phyloP scores from a whole-genome alignment of 352 stramenopile genomes.

The Pythium inflatum region DNA sequence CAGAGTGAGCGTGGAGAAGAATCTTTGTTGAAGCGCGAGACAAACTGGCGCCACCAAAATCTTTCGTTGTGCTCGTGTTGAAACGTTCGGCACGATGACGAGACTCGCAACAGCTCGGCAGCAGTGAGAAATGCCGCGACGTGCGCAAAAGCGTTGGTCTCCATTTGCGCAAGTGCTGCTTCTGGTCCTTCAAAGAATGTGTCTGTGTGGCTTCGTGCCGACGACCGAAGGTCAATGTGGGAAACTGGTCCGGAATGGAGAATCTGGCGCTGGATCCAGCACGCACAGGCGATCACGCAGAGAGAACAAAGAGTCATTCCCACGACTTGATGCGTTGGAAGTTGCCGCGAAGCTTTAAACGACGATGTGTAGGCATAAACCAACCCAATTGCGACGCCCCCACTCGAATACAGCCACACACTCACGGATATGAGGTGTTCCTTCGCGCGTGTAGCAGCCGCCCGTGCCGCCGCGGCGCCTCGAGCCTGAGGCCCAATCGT shows the following conservation, averaged over 20 bases:
- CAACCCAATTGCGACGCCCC: slow-evolving; percentile 15
- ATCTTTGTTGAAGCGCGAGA: slow-evolving; percentile 15
- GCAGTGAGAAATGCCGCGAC: slow-evolving; percentile 43
- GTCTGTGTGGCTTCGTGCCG: not conserved
- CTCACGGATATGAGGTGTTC: slow-evolving; percentile 26
- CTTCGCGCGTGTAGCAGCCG: slow-evolving; percentile 20
- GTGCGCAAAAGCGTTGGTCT: slow-evolving; percentile 41
- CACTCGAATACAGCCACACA: slow-evolving; percentile 31
- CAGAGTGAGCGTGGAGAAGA: not conserved
- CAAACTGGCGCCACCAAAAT: slow-evolving; percentile 45
- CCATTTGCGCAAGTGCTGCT: slow-evolving; percentile 23
- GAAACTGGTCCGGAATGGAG: slow-evolving; percentile 17
- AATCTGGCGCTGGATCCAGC: slow-evolving; percentile 57
- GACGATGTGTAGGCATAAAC: slow-evolving; percentile 39
- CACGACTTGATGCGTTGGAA: slow-evolving; percentile 37
- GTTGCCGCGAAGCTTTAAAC: slow-evolving; percentile 33
- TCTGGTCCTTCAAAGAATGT: slow-evolving; percentile 3
- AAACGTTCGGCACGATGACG: slow-evolving; percentile 30
- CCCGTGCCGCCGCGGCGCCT: slow-evolving; percentile 5
- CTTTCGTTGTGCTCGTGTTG: slow-evolving; percentile 27
- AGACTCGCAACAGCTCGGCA: slow-evolving; percentile 39
- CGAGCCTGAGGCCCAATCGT: not conserved
- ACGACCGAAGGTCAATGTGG: not conserved
- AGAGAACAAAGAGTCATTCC: slow-evolving; percentile 41
- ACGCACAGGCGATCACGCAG: slow-evolving; percentile 43